A percentile compares a stretch with the other conserved stretches of the same genome.
Conservation (phyloP, 2,329 filamentous ascomycete species). For the Mycosphaerella sp. region DNA sequence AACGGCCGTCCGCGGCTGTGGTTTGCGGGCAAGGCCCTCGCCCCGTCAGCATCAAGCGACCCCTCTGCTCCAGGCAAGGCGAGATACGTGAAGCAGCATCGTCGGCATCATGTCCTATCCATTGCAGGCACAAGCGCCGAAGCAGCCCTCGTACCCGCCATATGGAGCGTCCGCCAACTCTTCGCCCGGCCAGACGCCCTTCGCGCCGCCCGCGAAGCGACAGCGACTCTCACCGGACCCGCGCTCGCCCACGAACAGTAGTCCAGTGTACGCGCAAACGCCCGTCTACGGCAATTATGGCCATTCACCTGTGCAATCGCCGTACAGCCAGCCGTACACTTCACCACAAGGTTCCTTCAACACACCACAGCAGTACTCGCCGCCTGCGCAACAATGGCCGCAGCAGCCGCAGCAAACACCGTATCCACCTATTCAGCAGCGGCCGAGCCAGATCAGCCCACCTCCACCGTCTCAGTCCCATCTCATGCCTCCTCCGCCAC, state of each 20-base stretch:
- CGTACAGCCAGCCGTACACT: constrained; percentile 26
- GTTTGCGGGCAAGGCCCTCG: not conserved
- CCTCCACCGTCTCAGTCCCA: constrained; percentile 18
- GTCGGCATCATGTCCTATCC: constrained; percentile 25
- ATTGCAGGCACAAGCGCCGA: constrained; percentile 30
- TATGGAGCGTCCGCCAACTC: constrained; percentile 44
- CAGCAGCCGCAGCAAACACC: constrained; percentile 15
- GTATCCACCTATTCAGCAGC: constrained; percentile 21
- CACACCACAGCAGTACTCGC: constrained; percentile 29
- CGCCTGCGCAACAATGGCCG: constrained; percentile 13
- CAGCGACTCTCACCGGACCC: constrained; percentile 64
- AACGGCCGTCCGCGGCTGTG: constrained; percentile 1
- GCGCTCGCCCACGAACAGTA: constrained; percentile 54
- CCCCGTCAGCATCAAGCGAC: not conserved
- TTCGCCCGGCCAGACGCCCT: constrained; percentile 31
- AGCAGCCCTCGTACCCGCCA: constrained; percentile 27
- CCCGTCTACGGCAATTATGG: constrained; percentile 34
- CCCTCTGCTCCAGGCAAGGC: not conserved
- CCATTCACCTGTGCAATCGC: constrained; percentile 26
- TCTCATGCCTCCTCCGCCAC: constrained; percentile 57
- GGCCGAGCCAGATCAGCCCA: constrained; percentile 20
- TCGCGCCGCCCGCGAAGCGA: constrained; percentile 65
- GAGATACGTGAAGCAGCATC: not conserved
- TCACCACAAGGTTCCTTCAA: constrained; percentile 30
- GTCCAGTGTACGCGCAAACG: constrained; percentile 34